Percentiles rank a stretch among this genome's conserved stretches.
These are phyloP conservation scores for Plasmopara muralis DNA, from an alignment of 352 stramenopile species.

Conservation along the genomic window DNA sequence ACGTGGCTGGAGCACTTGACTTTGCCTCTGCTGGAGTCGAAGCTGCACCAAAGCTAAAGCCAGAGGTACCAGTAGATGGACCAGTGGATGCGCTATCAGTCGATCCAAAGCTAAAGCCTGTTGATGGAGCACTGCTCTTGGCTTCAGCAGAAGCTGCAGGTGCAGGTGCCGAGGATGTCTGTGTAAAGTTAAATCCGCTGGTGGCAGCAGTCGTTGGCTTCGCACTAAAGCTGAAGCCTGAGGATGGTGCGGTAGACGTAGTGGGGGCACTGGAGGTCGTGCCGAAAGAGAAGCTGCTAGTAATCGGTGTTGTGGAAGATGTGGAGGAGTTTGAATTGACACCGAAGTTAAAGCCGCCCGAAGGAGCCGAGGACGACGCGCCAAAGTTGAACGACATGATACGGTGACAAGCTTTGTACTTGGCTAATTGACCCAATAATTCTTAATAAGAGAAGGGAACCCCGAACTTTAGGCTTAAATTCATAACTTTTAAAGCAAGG, in stretches of 20 bases:
- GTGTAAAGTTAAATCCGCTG: conserved; percentile 9
- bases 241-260: conserved; percentile 1
- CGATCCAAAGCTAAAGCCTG: conserved; percentile 17
- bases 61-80: not conserved
- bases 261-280: conserved; percentile 5
- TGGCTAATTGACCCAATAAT: too few species aligned
- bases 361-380: conserved; percentile 11
- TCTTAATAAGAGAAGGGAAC: too few species aligned
- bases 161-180: not conserved
- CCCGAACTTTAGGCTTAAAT: too few species aligned
- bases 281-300: conserved; percentile 8
- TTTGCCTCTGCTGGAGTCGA: conserved; percentile 13
- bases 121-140: conserved; percentile 8
- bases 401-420: too few species aligned
- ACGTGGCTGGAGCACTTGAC: not conserved
- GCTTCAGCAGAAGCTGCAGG: conserved; percentile 6
- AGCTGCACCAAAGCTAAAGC: conserved; percentile 16
- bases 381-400: conserved; percentile 41
- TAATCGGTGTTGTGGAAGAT: conserved; percentile 3
- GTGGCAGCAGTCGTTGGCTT: conserved; percentile 6
- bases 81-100: not conserved
- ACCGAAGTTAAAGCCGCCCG: conserved; percentile 27
- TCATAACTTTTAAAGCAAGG: too few species aligned
- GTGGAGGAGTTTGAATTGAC: conserved; percentile 2
- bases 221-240: conserved; percentile 22